Evolutionary conservation across 768 basidiomycete species (phyloP).

Genomic region (Cubamyces lactineus): DNA sequence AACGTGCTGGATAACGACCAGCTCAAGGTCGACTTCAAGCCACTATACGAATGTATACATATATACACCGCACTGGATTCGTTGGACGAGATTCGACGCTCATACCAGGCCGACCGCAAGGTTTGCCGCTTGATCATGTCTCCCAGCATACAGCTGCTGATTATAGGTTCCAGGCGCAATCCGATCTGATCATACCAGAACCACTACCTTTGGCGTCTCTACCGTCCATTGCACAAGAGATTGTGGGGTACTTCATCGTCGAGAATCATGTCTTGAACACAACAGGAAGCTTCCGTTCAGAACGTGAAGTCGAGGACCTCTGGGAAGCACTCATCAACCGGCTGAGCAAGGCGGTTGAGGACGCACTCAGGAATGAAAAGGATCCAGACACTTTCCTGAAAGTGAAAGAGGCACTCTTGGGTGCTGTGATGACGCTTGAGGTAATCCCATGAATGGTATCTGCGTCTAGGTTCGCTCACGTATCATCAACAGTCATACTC

Average conservation of each 20-base stretch:
- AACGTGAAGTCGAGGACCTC: slow-evolving; percentile 89
- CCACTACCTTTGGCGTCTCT: slow-evolving; percentile 70
- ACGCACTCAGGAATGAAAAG: slow-evolving; percentile 69
- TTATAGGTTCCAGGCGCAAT: slow-evolving; percentile 74
- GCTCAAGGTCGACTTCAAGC: slow-evolving; percentile 89
- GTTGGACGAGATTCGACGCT: slow-evolving; percentile 86
- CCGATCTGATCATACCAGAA: slow-evolving; percentile 86
- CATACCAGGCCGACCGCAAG: slow-evolving; percentile 97
- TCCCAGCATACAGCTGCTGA: not conserved
- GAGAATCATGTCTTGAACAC: slow-evolving; percentile 91
- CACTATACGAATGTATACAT: slow-evolving; percentile 95
- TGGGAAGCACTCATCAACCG: slow-evolving; percentile 87
- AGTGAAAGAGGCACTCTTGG: slow-evolving; percentile 81
- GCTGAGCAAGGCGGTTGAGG: slow-evolving; percentile 72
- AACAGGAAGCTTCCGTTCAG: slow-evolving; percentile 86
- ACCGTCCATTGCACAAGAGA: slow-evolving; percentile 83
- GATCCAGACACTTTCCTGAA: slow-evolving; percentile 82
- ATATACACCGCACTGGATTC: slow-evolving; percentile 92
- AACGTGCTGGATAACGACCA: slow-evolving; percentile 92
- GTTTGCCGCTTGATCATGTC: slow-evolving; percentile 41
- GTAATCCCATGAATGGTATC: slow-evolving; percentile 43
- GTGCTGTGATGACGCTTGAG: slow-evolving; percentile 92
- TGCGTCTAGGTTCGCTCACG: not conserved
- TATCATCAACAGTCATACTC: slow-evolving; percentile 67
- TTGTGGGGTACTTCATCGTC: slow-evolving; percentile 97